Evolutionary conservation across 1,139 yeast genomes (phyloP), one percentile per base, ranked within the genome.

Genomic region (Kluyveromyces sp.): DNA sequence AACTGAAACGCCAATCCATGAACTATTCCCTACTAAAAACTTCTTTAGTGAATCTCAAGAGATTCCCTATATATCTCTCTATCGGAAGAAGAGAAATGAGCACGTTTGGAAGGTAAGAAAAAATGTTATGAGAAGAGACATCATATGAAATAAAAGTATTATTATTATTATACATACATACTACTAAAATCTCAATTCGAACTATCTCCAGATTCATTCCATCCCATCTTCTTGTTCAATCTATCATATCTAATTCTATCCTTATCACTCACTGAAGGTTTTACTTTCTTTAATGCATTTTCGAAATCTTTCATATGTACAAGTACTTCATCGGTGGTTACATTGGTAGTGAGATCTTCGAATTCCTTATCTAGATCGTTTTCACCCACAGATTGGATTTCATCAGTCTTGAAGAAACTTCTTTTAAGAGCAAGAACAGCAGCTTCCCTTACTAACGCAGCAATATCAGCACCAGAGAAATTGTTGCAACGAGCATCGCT

Each of bases 381-480:
- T 38, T 73, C 69, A 42, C 72, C 51, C 5, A 51, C 57, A 10
- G 58, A 48, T 6, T 56, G 56, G 27, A 57, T 53, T 36, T 58
- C 63, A 47, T 66, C 66, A 26, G 66, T 64, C 29, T 60, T 66
- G 66, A 81, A 79, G 54, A 86, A 81, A 49, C 78, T 79, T 59
- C 79, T 67, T 63, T 88, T 86, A 64, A 92, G 75, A 0, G 97
- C 95, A 45, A 78, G 68, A 3, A 90, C 95, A 52, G 96, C 92
- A 6, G 98, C 95, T 63, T 92, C 98, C 58, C 96, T 75, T 0
- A 87, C 92, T 48, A 92, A 69, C 1, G 97, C 88, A 0, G 96
- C 89, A 50, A 92, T 72, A 72, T 92, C 98, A 0, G 98, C 98
- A 61, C 98, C 98, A 7, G 95, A 83, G 62, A 88, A 92, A 68